Evolutionary conservation across 177 flowering plant species (phyloP).

Genomic region (Vitis hybrid): DNA sequence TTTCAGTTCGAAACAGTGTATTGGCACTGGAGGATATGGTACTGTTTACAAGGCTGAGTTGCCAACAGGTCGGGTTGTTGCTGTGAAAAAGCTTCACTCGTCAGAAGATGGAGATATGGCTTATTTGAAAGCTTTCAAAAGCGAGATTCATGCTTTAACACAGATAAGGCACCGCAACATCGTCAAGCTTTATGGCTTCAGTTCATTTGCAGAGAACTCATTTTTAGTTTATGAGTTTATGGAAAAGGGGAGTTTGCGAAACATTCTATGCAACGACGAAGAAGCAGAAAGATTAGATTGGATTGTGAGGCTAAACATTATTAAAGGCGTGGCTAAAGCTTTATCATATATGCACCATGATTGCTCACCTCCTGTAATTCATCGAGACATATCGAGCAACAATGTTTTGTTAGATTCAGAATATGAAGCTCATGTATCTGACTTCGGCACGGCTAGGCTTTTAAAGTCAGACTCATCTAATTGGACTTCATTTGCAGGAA

Average conservation of each 20-base stretch:
- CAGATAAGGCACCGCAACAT: conserved; percentile 7
- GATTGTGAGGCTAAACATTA: conserved; percentile 10
- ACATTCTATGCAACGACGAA: conserved; percentile 4
- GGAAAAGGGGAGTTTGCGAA: conserved; percentile 14
- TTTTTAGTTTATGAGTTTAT: conserved; percentile 16
- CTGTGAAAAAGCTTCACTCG: conserved; percentile 18
- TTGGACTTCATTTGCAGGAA: conserved; percentile 21
- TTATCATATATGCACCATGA: conserved; percentile 21
- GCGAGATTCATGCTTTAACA: conserved; percentile 11
- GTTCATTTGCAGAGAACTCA: background rate
- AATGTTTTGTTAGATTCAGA: conserved; percentile 13
- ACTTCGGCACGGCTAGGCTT: conserved; percentile 16
- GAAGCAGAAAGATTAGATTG: conserved; percentile 18
- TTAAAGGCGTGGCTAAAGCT: conserved; percentile 19
- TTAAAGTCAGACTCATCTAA: conserved; percentile 17
- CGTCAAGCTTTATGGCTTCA: conserved; percentile 9
- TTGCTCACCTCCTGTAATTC: conserved; percentile 19
- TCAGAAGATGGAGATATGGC: background rate
- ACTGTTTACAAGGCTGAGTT: no score
- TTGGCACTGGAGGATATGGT: no score
- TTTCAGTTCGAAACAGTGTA: no score
- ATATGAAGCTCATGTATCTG: conserved; percentile 21
- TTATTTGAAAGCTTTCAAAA: conserved; percentile 6
- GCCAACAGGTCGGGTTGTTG: no score
- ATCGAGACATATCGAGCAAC: conserved; percentile 21